Conservation (phyloP, 2,329 filamentous ascomycete genomes). For the Trichoderma sp. region DNA sequence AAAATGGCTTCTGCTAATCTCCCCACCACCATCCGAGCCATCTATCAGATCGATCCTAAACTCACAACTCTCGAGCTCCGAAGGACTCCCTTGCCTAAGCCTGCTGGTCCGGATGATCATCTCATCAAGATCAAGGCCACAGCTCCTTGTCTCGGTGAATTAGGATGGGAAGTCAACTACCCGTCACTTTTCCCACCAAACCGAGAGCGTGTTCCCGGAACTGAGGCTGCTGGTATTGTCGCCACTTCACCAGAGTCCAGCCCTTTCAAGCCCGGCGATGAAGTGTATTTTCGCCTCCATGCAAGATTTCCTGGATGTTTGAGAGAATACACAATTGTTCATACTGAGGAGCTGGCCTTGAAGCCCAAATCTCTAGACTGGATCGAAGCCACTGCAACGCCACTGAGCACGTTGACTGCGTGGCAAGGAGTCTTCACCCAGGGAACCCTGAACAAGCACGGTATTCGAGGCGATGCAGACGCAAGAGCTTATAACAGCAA, state of each 20-base stretch:
- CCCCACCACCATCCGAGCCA: slow-evolving; percentile 25
- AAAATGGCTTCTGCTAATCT: slow-evolving; percentile 1
- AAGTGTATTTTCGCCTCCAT: slow-evolving; percentile 34
- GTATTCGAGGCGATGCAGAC: slow-evolving; percentile 28
- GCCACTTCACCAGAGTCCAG: slow-evolving; percentile 29
- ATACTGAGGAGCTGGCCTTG: slow-evolving; percentile 33
- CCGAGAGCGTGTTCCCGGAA: slow-evolving; percentile 34
- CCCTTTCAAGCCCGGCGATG: slow-evolving; percentile 35
- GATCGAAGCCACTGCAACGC: slow-evolving; percentile 37
- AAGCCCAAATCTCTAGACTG: slow-evolving; percentile 35
- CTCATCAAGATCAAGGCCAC: slow-evolving; percentile 36
- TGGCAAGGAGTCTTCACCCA: slow-evolving; percentile 41
- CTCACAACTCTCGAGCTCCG: slow-evolving; percentile 23
- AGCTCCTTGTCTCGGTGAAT: slow-evolving; percentile 33
- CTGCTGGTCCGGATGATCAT: slow-evolving; percentile 25
- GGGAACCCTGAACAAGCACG: slow-evolving; percentile 31
- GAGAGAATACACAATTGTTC: slow-evolving; percentile 34
- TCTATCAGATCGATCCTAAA: slow-evolving; percentile 26
- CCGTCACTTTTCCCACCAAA: slow-evolving; percentile 24
- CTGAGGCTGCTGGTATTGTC: slow-evolving; percentile 41
- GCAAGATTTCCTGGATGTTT: slow-evolving; percentile 30
- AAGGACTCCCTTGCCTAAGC: slow-evolving; percentile 26
- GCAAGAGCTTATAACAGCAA: slow-evolving; percentile 30
- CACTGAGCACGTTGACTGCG: slow-evolving; percentile 41
- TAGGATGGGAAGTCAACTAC: slow-evolving; percentile 31